Evolutionary conservation across 345 rosid species (phyloP).

Genomic region (Cardamine resedifolia): DNA sequence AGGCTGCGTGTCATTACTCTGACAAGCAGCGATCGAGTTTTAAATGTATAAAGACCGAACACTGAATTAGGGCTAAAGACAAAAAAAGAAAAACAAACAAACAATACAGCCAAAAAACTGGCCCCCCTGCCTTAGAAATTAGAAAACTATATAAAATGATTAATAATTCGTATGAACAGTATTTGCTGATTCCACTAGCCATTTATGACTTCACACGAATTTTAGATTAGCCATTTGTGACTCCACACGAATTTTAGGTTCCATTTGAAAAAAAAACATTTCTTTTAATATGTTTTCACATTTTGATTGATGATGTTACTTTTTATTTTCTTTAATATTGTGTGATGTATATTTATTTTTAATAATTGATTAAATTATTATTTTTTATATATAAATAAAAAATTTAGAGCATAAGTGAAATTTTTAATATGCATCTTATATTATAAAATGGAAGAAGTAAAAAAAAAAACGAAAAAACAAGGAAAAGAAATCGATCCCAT

Average conservation of each 20-base stretch:
- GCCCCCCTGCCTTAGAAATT: background rate
- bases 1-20: slow-evolving; percentile 14
- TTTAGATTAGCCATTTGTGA: slow-evolving; percentile 3
- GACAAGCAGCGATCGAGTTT: slow-evolving; percentile 20
- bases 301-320: too few relatives aligned
- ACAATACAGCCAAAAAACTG: slow-evolving; percentile 9
- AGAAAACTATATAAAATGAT: background rate
- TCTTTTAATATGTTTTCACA: too few relatives aligned
- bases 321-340: too few relatives aligned
- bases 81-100: background rate
- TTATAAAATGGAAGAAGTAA: too few relatives aligned
- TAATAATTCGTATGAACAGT: background rate
- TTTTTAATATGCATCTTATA: too few relatives aligned
- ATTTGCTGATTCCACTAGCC: slow-evolving; percentile 12
- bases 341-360: too few relatives aligned
- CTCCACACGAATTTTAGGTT: slow-evolving; percentile 17
- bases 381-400: too few relatives aligned
- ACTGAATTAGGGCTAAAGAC: slow-evolving; percentile 14
- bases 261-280: background rate
- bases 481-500: background rate
- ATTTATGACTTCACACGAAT: slow-evolving; percentile 11
- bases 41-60: background rate
- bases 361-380: too few relatives aligned
- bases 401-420: too few relatives aligned
- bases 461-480: too few relatives aligned